Evolutionary conservation across 441 rosid species (phyloP), one percentile per base, ranked within the genome.

Genomic region (Pelargonium cotyledonis): DNA sequence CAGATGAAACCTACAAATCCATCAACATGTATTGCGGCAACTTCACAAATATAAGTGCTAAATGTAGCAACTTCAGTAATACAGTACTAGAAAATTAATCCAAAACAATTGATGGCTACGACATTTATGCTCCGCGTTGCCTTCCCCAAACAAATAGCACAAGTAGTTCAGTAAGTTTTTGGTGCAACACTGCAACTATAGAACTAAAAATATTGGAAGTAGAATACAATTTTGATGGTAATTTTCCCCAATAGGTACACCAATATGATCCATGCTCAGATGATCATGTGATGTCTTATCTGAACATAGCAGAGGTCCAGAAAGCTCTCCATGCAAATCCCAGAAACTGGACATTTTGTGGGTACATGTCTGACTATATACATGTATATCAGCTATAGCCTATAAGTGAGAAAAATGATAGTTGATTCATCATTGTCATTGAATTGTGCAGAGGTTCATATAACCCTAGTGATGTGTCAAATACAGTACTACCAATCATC

Each of bases 71-170:
- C 0, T 72, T 60, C 51, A 0, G 70, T 11, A 0, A 26, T 26
- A 26, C 31, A 26, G 31, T 26, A 26, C 31, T 26, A 26, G 31
- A 26, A 26, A 26, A 26, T 26, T 1, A 1, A 26, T 26, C 31
- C 31, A 1, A 26, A 26, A 26, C 1, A 8, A 72, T 78, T 5
- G 72, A 80, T 16, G 6, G 16, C 2, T 74, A 74, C 62, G 68
- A 75, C 53, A 74, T 82, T 14, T 82, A 74, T 46, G 69, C 74
- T n/a, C 84, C 80, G 2, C 9, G 40, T 7, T 83, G 84, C 76
- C 16, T 19, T 26, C n/a, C 71, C 8, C 46, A 26, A 21, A 65
- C 65, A 21, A 43, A 8, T 2, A 16, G 49, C 35, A 1, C 5
- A 7, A 31, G 6, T 9, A 69, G 31, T 71, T 72, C 71, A 4